phyloP scores from a whole-genome alignment of 305 asterid genomes.

The Andrographis paniculata region DNA sequence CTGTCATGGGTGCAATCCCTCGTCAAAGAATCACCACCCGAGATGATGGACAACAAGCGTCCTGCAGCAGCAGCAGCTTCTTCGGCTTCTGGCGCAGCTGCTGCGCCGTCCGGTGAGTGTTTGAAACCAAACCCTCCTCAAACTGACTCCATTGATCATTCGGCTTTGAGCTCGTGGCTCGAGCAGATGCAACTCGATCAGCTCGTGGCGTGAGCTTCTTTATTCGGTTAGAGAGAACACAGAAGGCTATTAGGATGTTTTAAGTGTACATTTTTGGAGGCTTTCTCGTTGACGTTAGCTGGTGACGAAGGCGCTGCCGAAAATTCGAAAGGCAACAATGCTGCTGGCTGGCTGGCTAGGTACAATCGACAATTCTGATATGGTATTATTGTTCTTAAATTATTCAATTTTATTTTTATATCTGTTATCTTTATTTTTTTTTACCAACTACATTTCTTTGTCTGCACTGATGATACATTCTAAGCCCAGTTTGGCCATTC shows the following conservation, averaged over 20 bases:
- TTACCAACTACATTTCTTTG: too few relatives aligned
- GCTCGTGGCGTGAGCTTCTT: conserved; percentile 30
- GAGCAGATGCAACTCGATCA: conserved; percentile 78
- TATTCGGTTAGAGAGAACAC: not conserved
- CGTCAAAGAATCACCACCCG: conserved; percentile 73
- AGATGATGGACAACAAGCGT: conserved; percentile 46
- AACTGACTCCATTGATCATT: conserved; percentile 50
- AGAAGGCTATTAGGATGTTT: not conserved
- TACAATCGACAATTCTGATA: too few relatives aligned
- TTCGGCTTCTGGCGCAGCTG: conserved; percentile 34
- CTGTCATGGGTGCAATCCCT: conserved; percentile 61
- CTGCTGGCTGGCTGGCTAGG: too few relatives aligned
- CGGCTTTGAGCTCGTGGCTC: conserved; percentile 71
- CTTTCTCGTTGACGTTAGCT: too few relatives aligned
- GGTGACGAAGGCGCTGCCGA: too few relatives aligned
- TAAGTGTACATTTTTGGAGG: not conserved
- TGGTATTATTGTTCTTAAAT: too few relatives aligned
- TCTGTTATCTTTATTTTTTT: too few relatives aligned
- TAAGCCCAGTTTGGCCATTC: too few relatives aligned
- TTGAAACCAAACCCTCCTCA: conserved; percentile 40
- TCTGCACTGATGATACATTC: too few relatives aligned
- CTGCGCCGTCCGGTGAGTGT: conserved; percentile 78
- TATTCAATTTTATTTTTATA: too few relatives aligned
- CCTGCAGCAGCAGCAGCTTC: conserved; percentile 26
- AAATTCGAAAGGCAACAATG: too few relatives aligned